Evolutionary conservation across 768 basidiomycete species (phyloP), one percentile per base, ranked within the genome.

Genomic region (Pisolithus tinctorius): DNA sequence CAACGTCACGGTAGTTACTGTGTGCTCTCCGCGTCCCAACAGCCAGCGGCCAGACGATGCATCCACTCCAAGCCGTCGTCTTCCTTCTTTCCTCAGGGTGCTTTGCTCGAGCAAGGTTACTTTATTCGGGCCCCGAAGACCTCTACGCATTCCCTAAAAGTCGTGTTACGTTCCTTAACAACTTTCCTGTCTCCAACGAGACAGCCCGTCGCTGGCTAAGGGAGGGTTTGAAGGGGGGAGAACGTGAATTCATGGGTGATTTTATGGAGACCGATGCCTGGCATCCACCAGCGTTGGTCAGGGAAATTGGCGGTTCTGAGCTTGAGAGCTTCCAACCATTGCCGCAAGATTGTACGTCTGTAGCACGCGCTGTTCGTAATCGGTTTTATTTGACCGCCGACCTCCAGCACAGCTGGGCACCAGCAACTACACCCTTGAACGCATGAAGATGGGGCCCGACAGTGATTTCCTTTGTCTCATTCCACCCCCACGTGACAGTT

Each of bases 131-230:
- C 43, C 88, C 90, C 27, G 86, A 91, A 59, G 90, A 93, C 60
- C 73, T 82, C 14, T 79, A 82, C 65, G 84, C 90, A 0, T 90
- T 84, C 63, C 91, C 90, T 56, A 93, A 93, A 64, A 86, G 81
- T 63, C 77, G 80, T 39, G 83, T 93, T 54, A 71, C 82, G 38
- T 93, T 88, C 67, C 79, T 93, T 62, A 87, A 88, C 63, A 78
- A 78, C 51, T 78, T 83, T n/a, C 89, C 90, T 26, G 70, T 93
- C 56, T 67, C 75, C 25, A 83, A 85, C 58, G 72, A 84, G 45
- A 88, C 87, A 1, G 90, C 86, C 4, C 71, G 84, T 55, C 75
- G 74, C 31, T 93, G 91, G 91, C 76, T 91, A 13, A 67, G 69
- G 23, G 69, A 83, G 26, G 90, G 90, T 46, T 74, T 93, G 30